Conservation (phyloP, 768 basidiomycete genomes). For the Inosperma sp. region DNA sequence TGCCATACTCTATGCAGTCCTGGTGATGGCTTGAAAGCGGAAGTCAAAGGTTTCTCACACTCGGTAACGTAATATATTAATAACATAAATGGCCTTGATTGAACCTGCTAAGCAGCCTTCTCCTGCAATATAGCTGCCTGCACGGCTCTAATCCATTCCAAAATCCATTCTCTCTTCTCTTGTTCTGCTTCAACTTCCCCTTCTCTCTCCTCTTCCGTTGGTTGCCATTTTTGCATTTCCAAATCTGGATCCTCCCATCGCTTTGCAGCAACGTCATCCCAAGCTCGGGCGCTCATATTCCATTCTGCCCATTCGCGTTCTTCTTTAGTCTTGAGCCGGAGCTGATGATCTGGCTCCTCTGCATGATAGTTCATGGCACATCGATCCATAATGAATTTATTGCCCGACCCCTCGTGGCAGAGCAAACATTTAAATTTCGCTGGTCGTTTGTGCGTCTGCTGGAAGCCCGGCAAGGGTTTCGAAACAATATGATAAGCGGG, state of each 20-base stretch:
- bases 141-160: conserved; percentile 1
- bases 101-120: background rate
- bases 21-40: background rate
- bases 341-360: background rate
- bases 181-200: background rate
- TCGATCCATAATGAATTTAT: background rate
- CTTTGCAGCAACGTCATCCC: background rate
- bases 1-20: conserved; percentile 6
- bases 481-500: background rate
- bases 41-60: too few species aligned
- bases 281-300: background rate
- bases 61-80: too few species aligned
- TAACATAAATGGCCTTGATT: background rate
- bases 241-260: background rate
- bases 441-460: background rate
- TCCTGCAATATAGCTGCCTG: background rate
- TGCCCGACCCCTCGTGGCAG: background rate
- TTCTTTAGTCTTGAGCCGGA: background rate
- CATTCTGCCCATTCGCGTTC: background rate
- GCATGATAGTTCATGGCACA: conserved; percentile 4
- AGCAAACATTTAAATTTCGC: conserved; percentile 1
- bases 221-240: background rate
- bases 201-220: background rate
- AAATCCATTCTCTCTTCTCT: background rate
- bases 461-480: background rate